Evolutionary conservation across 73 alveolate species (phyloP), one percentile per base, ranked within the genome.

Genomic region (Paramecium primaurelia): DNA sequence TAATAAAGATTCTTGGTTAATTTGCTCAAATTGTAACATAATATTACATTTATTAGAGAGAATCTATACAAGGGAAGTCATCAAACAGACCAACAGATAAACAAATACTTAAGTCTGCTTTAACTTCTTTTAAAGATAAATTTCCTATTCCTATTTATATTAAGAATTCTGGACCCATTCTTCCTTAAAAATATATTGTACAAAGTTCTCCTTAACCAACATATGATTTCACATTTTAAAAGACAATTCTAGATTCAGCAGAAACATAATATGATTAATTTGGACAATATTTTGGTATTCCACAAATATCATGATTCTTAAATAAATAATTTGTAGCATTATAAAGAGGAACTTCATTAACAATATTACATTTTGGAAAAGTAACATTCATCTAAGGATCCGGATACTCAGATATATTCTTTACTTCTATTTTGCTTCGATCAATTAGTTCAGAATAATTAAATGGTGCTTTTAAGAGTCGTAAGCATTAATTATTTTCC

Each of bases 261-360:
- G 42, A 64, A 32, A 28, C 47, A 28, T 32, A 64, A n/a, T 64
- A 64, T 64, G 47, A 10, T 64, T 64, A 64, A 64, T 37, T 75
- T 34, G 60, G 60, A 38, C 88, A 75, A 75, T 75, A 75, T 75
- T 34, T 25, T 16, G 88, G 88, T 14, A 42, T 12, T 75, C 88
- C 88, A 75, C 88, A 75, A 38, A 75, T 75, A 42, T 75, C 88
- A 16, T 75, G 60, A 38, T 75, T 75, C 47, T 75, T 34, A 75
- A 18, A 75, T 22, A 38, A 42, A 75, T 36, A 75, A 75, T 75
- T 75, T 36, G 88, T 75, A 9, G 88, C 88, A 75, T 75, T 75
- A 64, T 64, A 64, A 12, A 64, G 47, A 32, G 84, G 84, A 14
- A 64, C 84, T 64, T 64, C 84, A 2, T 64, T 16, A 25, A 64